Evolutionary conservation across 2,329 filamentous ascomycete genomes (phyloP).

Genomic region (Aureobasidium sp.): DNA sequence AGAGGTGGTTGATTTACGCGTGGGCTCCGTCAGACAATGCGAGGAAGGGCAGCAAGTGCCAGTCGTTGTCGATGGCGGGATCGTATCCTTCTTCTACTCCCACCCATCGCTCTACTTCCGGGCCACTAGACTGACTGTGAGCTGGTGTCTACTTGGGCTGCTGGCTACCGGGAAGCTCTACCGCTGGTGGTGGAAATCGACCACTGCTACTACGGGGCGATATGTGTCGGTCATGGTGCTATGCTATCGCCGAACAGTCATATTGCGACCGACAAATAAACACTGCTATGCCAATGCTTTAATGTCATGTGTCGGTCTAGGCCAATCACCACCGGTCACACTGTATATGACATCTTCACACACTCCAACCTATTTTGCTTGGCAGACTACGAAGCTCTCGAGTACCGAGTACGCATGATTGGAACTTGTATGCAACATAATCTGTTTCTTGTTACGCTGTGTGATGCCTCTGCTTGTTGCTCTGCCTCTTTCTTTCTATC

Average conservation of each 20-base stretch:
- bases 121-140: conserved; percentile 49
- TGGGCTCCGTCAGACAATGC: conserved; percentile 93
- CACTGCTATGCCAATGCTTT: background rate
- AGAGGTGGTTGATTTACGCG: conserved; percentile 50
- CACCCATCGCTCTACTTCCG: conserved; percentile 91
- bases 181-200: conserved; percentile 46
- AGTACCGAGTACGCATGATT: background rate
- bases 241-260: conserved; percentile 1
- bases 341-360: conserved; percentile 1
- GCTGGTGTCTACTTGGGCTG: background rate
- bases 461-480: background rate
- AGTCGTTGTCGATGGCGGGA: conserved; percentile 76
- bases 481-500: conserved; percentile 8
- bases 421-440: background rate
- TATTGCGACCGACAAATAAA: background rate
- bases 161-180: conserved; percentile 14
- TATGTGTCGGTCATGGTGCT: conserved; percentile 11
- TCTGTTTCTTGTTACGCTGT: background rate
- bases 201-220: conserved; percentile 40
- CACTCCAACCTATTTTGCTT: background rate
- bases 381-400: background rate
- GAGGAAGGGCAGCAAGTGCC: conserved; percentile 91
- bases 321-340: background rate
- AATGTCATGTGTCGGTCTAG: conserved; percentile 1
- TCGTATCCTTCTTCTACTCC: conserved; percentile 65